Evolutionary conservation across 495 filamentous ascomycete genomes (phyloP), one percentile per base, ranked within the genome.

Genomic region (Clohesyomyces aquaticus): DNA sequence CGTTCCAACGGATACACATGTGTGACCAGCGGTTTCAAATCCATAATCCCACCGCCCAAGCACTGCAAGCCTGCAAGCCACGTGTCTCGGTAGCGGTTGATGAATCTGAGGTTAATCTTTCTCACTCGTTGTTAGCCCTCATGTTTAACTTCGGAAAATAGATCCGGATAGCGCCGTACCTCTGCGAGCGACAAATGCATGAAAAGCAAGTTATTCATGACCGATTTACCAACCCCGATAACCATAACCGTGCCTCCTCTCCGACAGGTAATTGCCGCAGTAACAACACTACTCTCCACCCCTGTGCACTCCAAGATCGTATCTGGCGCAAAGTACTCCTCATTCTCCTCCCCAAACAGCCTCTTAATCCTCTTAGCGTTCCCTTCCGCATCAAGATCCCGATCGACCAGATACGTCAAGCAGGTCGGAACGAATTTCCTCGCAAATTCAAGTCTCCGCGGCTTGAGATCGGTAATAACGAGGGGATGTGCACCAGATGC

Each of bases 221-320:
- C 76, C 18, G 77, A 70, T 54, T 78, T 83, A 4, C 85, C 85
- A 1, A 88, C 84, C 0, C 86, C 86, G 64, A 88, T 83, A 0
- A 87, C 84, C 75, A 87, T 82, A 23, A 88, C 76, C 0, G 77
- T 78, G 1, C 86, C 85, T 18, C 84, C 84, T 55, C 82, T 74
- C 26, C 82, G 77, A n/a, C 76, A 81, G n/a, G 78, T 76, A 68
- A 79, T 85, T 4, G 77, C 77, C 1, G 84, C 84, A 1, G 82
- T 85, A 55, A 76, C 75, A 12, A 88, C 75, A 65, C 81, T 84
- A 65, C 77, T 83, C 63, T 88, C 82, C 0, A 86, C 82, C 0
- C 86, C 85, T 0, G 85, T 88, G 64, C 86, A 88, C 68, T 88
- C 85, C 0, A 87, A 75, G 2, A 87, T 81, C 0, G 79, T 82